Evolutionary conservation across 1,139 yeast species (phyloP).

Genomic region (Yarrowia galli): DNA sequence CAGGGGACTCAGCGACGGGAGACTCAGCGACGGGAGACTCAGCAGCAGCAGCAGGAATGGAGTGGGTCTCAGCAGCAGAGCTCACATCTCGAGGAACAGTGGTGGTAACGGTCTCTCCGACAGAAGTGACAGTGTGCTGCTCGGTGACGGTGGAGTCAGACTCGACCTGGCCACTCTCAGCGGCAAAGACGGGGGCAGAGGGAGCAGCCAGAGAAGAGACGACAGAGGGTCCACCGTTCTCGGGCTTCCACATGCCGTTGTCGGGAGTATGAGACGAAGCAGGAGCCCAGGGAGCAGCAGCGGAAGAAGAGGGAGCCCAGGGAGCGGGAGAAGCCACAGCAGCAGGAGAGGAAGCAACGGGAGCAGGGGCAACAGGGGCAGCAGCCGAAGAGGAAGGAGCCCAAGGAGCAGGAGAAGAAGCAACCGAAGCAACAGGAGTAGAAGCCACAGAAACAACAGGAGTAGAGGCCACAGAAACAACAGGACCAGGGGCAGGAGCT

Average conservation of each 20-base stretch:
- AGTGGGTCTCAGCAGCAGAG: not conserved
- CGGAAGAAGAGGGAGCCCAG: slow-evolving; percentile 15
- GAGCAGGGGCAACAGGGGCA: not conserved
- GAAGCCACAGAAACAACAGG: slow-evolving; percentile 33
- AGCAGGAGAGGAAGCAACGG: not conserved
- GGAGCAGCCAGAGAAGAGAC: not conserved
- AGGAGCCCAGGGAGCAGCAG: slow-evolving; percentile 22
- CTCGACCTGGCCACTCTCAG: not conserved
- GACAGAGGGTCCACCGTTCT: not conserved
- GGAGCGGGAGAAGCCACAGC: slow-evolving; percentile 5
- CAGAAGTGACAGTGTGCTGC: slow-evolving; percentile 1
- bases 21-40: not conserved
- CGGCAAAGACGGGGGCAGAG: slow-evolving; percentile 18
- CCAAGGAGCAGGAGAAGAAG: slow-evolving; percentile 22
- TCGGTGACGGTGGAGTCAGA: slow-evolving; percentile 6
- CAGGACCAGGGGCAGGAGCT: slow-evolving; percentile 38
- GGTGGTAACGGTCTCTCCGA: slow-evolving; percentile 20
- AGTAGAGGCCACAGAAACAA: slow-evolving; percentile 38
- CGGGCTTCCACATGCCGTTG: slow-evolving; percentile 32
- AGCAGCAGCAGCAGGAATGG: not conserved
- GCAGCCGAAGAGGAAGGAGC: not conserved
- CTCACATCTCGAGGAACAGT: slow-evolving; percentile 34
- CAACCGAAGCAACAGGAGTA: slow-evolving; percentile 20
- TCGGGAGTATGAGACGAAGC: slow-evolving; percentile 37
- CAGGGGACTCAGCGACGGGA: not conserved